Base-by-base conservation (phyloP, 169 alveolate genomes). In the Toxoplasma gondii region DNA sequence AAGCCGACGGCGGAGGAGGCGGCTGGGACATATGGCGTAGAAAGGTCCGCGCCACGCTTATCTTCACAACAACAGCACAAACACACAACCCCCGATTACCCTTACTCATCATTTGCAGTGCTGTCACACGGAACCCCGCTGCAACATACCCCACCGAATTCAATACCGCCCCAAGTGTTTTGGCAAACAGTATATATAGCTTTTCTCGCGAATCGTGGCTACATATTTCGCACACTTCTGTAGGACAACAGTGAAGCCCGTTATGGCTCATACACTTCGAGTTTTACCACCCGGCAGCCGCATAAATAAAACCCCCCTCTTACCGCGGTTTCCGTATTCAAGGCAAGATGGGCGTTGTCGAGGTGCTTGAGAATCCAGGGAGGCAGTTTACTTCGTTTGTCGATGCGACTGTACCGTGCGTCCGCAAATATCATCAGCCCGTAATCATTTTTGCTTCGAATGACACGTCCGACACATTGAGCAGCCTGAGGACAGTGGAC, bases 401-500 rank as follows among this genome's bases (percentile, higher is more conserved):
- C 99, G 27, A 95, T 94, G 24, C 98, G 94, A 19, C 98, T 94
- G 88, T 97, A 98, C 29, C 98, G 94, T 36, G 95, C 91, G 92
- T 95, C 97, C 7, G 96, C 97, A 53, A 96, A 95, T 67, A 92
- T 67, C 96, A 95, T 95, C 41, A 97, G 80, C 31, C 96, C 99
- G 78, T 95, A 97, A 96, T 96, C 95, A 43, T 93, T 91, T 83
- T 96, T 96, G 92, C 98, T 98, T 78, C 99, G 98, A 58, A 99
- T 97, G 78, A 99, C 99, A 44, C 99, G 97, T 0, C 99, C 99
- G 34, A 99, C 99, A 93, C 99, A 99, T 94, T 99, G 99, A 24
- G 99, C 98, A 39, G 99, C 99, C 97, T 98, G 94, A 88, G 34
- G 38, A 2, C 44, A 29, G 38, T 1, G 53, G 27, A 29, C 45